Percentiles rank a stretch among this genome's conserved stretches.
Evolutionary conservation across 768 basidiomycete species (phyloP).

Genomic region (Collybia mongolica): DNA sequence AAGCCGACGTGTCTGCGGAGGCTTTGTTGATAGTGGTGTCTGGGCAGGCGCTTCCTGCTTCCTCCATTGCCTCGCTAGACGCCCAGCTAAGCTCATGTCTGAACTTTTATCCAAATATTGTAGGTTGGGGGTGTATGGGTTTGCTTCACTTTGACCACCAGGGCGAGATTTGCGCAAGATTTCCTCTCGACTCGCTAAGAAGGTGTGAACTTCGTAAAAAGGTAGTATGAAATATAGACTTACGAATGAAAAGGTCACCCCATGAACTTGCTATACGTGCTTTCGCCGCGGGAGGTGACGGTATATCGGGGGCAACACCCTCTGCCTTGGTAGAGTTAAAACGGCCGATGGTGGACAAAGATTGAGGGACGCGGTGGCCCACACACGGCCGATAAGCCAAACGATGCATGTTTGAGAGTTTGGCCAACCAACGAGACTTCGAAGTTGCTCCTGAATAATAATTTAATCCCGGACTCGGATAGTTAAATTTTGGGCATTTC

Average conservation of each 20-base stretch:
- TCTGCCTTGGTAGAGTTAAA: not conserved
- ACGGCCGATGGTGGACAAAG: not conserved
- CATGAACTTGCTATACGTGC: conserved; percentile 19
- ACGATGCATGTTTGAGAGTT: not conserved
- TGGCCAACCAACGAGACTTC: not conserved
- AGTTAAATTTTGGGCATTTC: too few relatives aligned
- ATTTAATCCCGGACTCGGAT: not conserved
- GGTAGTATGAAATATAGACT: conserved; percentile 11
- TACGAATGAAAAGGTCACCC: conserved; percentile 32
- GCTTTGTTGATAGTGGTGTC: not conserved
- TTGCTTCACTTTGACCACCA: not conserved
- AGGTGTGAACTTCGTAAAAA: not conserved
- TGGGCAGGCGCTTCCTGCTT: not conserved
- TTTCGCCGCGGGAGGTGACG: conserved; percentile 1
- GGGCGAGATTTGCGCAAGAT: conserved; percentile 8
- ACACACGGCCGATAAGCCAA: not conserved
- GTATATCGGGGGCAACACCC: not conserved
- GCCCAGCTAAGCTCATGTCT: conserved; percentile 20
- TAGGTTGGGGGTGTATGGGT: conserved; percentile 21
- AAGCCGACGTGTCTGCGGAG: not conserved
- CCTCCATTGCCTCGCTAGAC: conserved; percentile 13
- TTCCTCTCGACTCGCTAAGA: conserved; percentile 15
- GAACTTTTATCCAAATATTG: conserved; percentile 25
- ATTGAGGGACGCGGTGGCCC: not conserved
- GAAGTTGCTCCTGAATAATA: too few relatives aligned